phyloP scores from a whole-genome alignment of 306 rosid genomes.

The Quercus aquifolioides region DNA sequence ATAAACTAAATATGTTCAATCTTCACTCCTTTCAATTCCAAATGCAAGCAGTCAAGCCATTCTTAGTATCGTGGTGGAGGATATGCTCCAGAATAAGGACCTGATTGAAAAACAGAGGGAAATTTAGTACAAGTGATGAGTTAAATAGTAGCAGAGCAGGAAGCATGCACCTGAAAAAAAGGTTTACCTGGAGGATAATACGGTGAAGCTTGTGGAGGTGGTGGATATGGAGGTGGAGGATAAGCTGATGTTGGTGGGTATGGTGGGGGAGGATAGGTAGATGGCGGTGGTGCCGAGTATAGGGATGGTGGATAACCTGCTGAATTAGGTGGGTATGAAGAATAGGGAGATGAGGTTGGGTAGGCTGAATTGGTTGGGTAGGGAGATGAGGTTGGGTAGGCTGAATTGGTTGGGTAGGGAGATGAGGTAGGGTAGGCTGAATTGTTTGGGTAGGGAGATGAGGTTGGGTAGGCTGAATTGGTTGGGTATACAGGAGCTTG shows the following conservation, averaged over 20 bases:
- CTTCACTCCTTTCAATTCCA: no score
- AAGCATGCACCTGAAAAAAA: not conserved
- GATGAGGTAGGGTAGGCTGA: constrained; percentile 13
- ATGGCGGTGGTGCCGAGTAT: constrained; percentile 11
- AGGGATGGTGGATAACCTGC: constrained; percentile 29
- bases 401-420: constrained; percentile 11
- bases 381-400: constrained; percentile 21
- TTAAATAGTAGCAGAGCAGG: not conserved
- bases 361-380: constrained; percentile 32
- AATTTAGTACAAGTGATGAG: not conserved
- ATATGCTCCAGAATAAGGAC: constrained; percentile 52
- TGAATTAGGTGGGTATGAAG: constrained; percentile 20
- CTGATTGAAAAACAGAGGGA: constrained; percentile 16
- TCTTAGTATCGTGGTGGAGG: constrained; percentile 71
- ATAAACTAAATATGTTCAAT: no score
- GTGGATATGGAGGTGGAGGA: constrained; percentile 37
- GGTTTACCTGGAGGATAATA: constrained; percentile 50
- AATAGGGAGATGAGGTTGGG: constrained; percentile 22
- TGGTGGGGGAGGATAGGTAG: constrained; percentile 12
- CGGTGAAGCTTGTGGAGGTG: constrained; percentile 45
- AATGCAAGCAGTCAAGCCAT: not conserved
- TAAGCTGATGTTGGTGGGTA: constrained; percentile 10
- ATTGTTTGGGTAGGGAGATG: constrained; percentile 35
- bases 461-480: not conserved
- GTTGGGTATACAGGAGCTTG: constrained; percentile 29